phyloP scores from a whole-genome alignment of 1,284 basidiomycete genomes.

The Cystobasidium sp. region DNA sequence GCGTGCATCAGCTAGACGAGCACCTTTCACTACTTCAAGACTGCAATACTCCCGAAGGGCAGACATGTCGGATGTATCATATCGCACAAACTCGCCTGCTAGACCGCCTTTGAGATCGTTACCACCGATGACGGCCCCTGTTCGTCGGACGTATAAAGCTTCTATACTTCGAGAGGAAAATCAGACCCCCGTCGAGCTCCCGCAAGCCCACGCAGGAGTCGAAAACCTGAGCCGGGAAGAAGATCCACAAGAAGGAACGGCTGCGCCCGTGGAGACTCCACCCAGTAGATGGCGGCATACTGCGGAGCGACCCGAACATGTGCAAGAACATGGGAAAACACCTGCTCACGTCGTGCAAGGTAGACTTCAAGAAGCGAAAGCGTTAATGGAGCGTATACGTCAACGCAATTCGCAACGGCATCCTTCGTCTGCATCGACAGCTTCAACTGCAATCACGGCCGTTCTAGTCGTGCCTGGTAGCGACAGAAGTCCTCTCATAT shows the following conservation, averaged over 20 bases:
- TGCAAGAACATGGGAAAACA: constrained; percentile 14
- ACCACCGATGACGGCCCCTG: constrained; percentile 26
- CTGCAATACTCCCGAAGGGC: constrained; percentile 2
- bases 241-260: not conserved
- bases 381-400: constrained; percentile 36
- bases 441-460: not conserved
- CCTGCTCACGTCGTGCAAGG: constrained; percentile 29
- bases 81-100: constrained; percentile 4
- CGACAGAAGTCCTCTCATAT: not conserved
- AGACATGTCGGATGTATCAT: not conserved
- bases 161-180: not conserved
- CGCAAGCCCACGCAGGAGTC: not conserved
- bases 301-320: not conserved
- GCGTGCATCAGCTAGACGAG: not conserved
- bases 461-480: not conserved
- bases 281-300: not conserved
- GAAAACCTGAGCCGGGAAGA: not conserved
- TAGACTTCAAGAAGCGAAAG: constrained; percentile 32
- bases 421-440: not conserved
- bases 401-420: constrained; percentile 16
- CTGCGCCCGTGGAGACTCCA: not conserved
- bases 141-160: not conserved
- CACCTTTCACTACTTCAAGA: constrained; percentile 9
- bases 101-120: constrained; percentile 22
- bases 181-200: not conserved